Percentiles rank a stretch among this genome's conserved stretches.
Evolutionary conservation across 2,329 filamentous ascomycete species (phyloP).

Genomic region (Ceratocystis ficicola): DNA sequence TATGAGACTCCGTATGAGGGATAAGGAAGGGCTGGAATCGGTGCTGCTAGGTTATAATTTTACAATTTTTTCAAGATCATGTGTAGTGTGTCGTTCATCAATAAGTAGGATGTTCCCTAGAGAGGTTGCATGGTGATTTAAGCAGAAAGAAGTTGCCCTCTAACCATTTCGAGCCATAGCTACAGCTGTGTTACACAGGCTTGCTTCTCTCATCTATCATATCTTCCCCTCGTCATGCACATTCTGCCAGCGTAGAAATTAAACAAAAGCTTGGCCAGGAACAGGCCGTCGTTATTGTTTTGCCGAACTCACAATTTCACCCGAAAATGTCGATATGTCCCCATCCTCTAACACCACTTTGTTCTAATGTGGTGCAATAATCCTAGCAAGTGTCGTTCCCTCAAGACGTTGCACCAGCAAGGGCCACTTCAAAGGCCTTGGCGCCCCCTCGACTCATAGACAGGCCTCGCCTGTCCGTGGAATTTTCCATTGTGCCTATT

Average conservation of each 20-base stretch:
- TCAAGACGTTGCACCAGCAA: conserved; percentile 3
- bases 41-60: background rate
- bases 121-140: background rate
- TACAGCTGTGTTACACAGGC: background rate
- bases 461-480: background rate
- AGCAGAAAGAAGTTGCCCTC: background rate
- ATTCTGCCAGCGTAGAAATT: background rate
- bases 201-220: no score
- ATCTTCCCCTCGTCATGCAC: no score
- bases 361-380: conserved; percentile 11
- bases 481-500: background rate
- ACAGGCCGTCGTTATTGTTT: background rate
- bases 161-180: background rate
- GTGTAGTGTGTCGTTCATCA: background rate
- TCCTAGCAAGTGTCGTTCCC: conserved; percentile 4
- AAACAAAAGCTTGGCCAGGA: background rate
- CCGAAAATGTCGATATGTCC: background rate
- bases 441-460: background rate
- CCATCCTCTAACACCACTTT: background rate
- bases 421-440: background rate
- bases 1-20: conserved; percentile 23
- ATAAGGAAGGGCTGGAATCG: background rate
- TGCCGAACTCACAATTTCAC: background rate
- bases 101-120: background rate
- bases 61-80: background rate